Evolutionary conservation across 2,329 filamentous ascomycete genomes (phyloP).

Genomic region (Colletotrichum agaves): DNA sequence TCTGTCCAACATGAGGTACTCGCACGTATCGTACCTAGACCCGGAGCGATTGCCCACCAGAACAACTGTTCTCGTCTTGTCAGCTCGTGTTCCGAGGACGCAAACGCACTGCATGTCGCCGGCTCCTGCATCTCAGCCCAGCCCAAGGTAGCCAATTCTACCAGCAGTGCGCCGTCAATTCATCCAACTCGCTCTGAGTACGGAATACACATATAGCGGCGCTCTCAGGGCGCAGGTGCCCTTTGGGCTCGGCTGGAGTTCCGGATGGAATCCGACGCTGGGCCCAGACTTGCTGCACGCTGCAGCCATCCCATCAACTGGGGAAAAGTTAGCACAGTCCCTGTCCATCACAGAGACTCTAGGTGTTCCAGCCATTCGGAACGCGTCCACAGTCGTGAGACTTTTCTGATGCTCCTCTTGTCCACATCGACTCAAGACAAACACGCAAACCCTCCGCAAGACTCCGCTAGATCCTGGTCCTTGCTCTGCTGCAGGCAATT

Average conservation of each 20-base stretch:
- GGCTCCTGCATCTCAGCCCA: conserved; percentile 10
- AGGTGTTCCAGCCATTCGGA: conserved; percentile 33
- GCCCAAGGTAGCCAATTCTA: background rate
- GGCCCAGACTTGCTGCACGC: conserved; percentile 19
- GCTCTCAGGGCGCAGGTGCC: conserved; percentile 6
- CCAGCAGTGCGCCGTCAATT: background rate
- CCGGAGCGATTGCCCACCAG: too few species aligned
- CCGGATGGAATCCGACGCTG: conserved; percentile 20
- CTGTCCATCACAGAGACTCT: conserved; percentile 16
- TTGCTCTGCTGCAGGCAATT: conserved; percentile 7
- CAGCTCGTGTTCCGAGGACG: background rate
- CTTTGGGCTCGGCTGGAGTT: conserved; percentile 34
- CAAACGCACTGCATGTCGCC: background rate
- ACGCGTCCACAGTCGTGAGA: conserved; percentile 11
- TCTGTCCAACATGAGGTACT: background rate
- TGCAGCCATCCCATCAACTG: conserved; percentile 10
- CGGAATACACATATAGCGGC: background rate
- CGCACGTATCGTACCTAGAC: too few species aligned
- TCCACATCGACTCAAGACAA: conserved; percentile 8
- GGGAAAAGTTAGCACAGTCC: conserved; percentile 8
- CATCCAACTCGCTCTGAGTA: background rate
- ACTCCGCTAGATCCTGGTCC: conserved; percentile 32
- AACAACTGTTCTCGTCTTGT: background rate
- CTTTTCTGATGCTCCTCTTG: conserved; percentile 1
- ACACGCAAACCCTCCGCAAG: conserved; percentile 30